A percentile compares a stretch with the other conserved stretches of the same genome.
phyloP scores from a whole-genome alignment of 148 eudicot genomes.

The Silene latifolia region DNA sequence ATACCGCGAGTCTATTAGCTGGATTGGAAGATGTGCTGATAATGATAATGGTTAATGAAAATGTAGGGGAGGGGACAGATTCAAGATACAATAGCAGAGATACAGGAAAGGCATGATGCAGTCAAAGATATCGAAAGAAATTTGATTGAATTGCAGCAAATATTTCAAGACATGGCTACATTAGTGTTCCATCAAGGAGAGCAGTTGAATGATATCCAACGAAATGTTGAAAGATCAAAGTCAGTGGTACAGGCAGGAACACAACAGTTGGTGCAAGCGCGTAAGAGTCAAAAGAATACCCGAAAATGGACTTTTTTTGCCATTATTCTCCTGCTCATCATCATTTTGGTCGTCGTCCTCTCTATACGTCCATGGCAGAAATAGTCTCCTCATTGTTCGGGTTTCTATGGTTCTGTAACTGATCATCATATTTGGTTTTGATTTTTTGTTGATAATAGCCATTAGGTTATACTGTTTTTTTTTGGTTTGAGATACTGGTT shows the following conservation, averaged over 20 bases:
- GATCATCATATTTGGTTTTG: not conserved
- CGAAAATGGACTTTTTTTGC: constrained; percentile 59
- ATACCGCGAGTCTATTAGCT: no score
- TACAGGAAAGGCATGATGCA: constrained; percentile 60
- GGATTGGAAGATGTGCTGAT: not conserved
- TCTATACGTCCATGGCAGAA: constrained; percentile 29
- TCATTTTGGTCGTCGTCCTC: constrained; percentile 34
- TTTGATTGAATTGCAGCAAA: constrained; percentile 45
- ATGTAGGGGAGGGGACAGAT: constrained; percentile 53
- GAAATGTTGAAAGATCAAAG: constrained; percentile 36
- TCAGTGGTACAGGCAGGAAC: constrained; percentile 41
- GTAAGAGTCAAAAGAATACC: constrained; percentile 46
- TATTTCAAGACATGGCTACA: constrained; percentile 55
- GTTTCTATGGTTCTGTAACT: not conserved
- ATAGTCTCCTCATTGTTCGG: not conserved
- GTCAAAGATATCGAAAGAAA: constrained; percentile 50
- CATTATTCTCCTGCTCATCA: constrained; percentile 37
- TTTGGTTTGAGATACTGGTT: not conserved
- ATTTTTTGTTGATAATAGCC: not conserved
- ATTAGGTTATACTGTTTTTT: not conserved
- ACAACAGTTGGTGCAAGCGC: constrained; percentile 34
- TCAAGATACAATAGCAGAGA: constrained; percentile 50
- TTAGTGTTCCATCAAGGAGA: constrained; percentile 49
- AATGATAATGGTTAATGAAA: not conserved
- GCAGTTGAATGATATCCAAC: constrained; percentile 45